Evolutionary conservation across 768 basidiomycete genomes (phyloP).

Genomic region (Macrolepiota albuminosa): DNA sequence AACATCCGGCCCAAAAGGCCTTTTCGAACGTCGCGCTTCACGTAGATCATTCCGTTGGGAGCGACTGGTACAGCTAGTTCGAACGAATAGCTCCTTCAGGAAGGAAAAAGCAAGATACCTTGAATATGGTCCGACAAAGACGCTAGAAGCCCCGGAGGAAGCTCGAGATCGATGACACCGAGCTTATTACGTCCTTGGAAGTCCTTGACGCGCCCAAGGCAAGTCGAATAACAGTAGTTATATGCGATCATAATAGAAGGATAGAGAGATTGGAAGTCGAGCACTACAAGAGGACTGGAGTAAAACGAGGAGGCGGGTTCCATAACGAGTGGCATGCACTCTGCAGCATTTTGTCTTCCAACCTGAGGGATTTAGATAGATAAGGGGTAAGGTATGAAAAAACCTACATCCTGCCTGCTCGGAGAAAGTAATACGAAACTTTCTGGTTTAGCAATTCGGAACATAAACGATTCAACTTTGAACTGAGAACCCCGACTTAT

Average conservation of each 20-base stretch:
- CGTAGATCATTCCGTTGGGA: slow-evolving; percentile 94
- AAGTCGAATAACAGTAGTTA: slow-evolving; percentile 97
- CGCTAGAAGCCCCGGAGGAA: slow-evolving; percentile 63
- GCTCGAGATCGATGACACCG: slow-evolving; percentile 72
- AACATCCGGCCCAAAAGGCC: slow-evolving; percentile 91
- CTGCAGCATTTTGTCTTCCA: slow-evolving; percentile 92
- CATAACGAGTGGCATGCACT: slow-evolving; percentile 93
- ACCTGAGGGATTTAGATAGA: slow-evolving; percentile 48
- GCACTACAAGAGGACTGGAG: slow-evolving; percentile 84
- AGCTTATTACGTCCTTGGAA: slow-evolving; percentile 88
- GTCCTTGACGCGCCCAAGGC: slow-evolving; percentile 81
- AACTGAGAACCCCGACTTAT: slow-evolving; percentile 94
- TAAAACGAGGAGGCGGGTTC: slow-evolving; percentile 94
- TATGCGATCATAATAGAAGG: slow-evolving; percentile 99
- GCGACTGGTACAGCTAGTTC: slow-evolving; percentile 52
- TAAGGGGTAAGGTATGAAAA: not conserved
- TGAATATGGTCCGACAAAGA: slow-evolving; percentile 73
- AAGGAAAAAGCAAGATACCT: slow-evolving; percentile 37
- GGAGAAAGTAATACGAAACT: slow-evolving; percentile 89
- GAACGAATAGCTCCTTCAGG: not conserved
- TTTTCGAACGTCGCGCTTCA: slow-evolving; percentile 77
- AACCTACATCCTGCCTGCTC: slow-evolving; percentile 72
- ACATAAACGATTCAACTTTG: slow-evolving; percentile 99
- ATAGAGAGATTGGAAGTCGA: slow-evolving; percentile 96
- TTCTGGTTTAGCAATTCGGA: slow-evolving; percentile 95